These are phyloP conservation scores for Massariosphaeria phaeospora DNA, from an alignment of 495 filamentous ascomycete species.

Conservation along the genomic window DNA sequence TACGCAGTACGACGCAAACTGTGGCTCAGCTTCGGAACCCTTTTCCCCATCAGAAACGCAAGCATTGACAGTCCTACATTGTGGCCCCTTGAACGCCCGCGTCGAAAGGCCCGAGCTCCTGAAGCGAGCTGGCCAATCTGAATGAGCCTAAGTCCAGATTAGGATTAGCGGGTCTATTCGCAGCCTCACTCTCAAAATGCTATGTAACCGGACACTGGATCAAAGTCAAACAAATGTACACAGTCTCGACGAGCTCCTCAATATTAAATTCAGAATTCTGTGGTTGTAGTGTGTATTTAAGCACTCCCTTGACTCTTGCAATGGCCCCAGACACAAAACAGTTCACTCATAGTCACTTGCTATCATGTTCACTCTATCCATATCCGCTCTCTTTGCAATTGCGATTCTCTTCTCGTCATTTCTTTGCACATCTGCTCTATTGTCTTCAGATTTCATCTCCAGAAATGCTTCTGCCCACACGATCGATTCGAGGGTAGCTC, in stretches of 20 bases:
- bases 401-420: background rate
- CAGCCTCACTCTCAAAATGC: background rate
- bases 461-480: background rate
- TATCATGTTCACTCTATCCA: background rate
- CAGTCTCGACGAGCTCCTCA: background rate
- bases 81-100: too few species aligned
- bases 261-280: background rate
- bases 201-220: background rate
- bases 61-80: too few species aligned
- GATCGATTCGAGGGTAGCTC: constrained; percentile 3
- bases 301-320: background rate
- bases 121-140: constrained; percentile 13
- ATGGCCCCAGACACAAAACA: background rate
- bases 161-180: constrained; percentile 10
- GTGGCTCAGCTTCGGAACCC: too few species aligned
- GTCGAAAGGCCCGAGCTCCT: background rate
- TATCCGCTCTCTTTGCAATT: constrained; percentile 1
- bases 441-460: background rate
- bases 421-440: background rate
- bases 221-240: background rate
- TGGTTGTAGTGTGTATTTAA: background rate
- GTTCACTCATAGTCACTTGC: background rate
- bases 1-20: too few species aligned
- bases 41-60: too few species aligned
- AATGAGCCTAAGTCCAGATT: background rate